Evolutionary conservation across 2,329 filamentous ascomycete species (phyloP), one percentile per base, ranked within the genome.

Genomic region (Diaporthe eres): DNA sequence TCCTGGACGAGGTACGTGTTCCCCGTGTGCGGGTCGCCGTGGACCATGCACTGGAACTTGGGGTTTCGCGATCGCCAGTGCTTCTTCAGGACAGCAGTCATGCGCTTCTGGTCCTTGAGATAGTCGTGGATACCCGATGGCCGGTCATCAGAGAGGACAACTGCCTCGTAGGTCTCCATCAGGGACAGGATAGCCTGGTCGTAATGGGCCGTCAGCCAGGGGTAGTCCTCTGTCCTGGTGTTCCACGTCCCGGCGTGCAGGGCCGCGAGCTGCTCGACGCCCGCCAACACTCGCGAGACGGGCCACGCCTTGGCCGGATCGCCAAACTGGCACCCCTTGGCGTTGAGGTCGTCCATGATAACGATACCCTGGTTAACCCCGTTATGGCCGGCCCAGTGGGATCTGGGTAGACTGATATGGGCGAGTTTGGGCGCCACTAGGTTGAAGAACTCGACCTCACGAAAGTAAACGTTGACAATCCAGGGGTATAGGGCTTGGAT

Each of bases 11-110:
- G 72, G 77, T 82, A 84, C 2, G 82, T 83, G 79, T 85, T 85
- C 44, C 82, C 83, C 25, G 79, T 79, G 75, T 85, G 84, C 9
- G 83, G 75, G 74, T 85, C 84, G 63, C 83, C 83, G 65, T 85
- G 84, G 17, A 84, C 57, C 12, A 84, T 72, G 60, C 81, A 82
- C 57, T 76, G 79, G 76, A 84, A 83, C 71, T 79, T 80, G 37
- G 82, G 81, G 76, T 83, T 83, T 51, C 80, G 79, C 34, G 77
- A 78, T 31, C 42, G 70, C 70, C 80, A 84, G 58, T 83, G 81
- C 73, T 81, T 83, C 76, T 82, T 80, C n/a, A 85, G 68, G 10
- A 78, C 82, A 0, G 78, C 79, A 2, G 78, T 80, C 28, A 83
- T 72, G 28, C 84, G 82, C 44, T 78, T 79, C 74, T 79, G 78